Conservation (phyloP, 2,329 filamentous ascomycete species). For the Cylindrodendrum hubeiense region DNA sequence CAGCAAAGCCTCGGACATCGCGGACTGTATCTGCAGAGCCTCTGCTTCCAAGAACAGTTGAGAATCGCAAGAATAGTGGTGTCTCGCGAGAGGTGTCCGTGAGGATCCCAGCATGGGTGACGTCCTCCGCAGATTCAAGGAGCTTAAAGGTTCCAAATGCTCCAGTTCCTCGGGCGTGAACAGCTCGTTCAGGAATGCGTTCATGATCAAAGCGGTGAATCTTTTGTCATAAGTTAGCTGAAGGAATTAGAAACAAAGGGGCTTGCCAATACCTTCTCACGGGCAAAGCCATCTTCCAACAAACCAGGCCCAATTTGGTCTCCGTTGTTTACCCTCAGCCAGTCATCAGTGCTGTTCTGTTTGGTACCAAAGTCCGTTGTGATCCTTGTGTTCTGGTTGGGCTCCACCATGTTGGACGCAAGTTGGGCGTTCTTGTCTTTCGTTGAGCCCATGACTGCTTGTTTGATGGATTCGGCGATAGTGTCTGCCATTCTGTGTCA, state of each 20-base stretch:
- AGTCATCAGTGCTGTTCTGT: slow-evolving; percentile 80
- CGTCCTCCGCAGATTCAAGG: slow-evolving; percentile 74
- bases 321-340: slow-evolving; percentile 74
- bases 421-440: slow-evolving; percentile 73
- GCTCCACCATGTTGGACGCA: slow-evolving; percentile 67
- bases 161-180: slow-evolving; percentile 78
- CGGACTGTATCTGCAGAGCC: slow-evolving; percentile 85
- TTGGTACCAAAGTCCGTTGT: slow-evolving; percentile 85
- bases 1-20: slow-evolving; percentile 84
- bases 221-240: slow-evolving; percentile 54
- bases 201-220: slow-evolving; percentile 80
- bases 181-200: slow-evolving; percentile 71
- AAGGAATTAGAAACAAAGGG: too few species aligned
- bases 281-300: slow-evolving; percentile 77
- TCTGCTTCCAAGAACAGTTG: slow-evolving; percentile 79
- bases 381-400: slow-evolving; percentile 68
- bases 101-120: slow-evolving; percentile 75
- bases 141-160: slow-evolving; percentile 79
- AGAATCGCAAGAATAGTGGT: slow-evolving; percentile 69
- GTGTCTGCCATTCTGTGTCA: slow-evolving; percentile 7
- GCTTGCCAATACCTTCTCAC: slow-evolving; percentile 80
- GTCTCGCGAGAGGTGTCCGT: slow-evolving; percentile 65
- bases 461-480: slow-evolving; percentile 50
- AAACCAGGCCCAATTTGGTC: slow-evolving; percentile 75
- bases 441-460: slow-evolving; percentile 56